These are phyloP conservation scores for Coemansia sp. DNA, from an alignment of 192 early-diverging fungal species.

Conservation along the genomic window DNA sequence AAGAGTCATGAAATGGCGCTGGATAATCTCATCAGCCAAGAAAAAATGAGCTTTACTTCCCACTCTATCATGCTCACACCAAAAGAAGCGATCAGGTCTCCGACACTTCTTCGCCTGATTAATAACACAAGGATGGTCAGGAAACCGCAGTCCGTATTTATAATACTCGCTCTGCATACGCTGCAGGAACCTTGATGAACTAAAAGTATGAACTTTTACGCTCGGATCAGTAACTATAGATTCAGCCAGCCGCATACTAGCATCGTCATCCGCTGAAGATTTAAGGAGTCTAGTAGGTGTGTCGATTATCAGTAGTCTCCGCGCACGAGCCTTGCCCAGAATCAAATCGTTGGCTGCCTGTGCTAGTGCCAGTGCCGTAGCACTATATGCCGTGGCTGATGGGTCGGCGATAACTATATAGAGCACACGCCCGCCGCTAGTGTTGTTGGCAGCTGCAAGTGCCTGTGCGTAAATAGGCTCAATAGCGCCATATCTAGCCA, in stretches of 20 bases:
- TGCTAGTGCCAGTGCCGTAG: background rate
- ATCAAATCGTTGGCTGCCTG: slow-evolving; percentile 25
- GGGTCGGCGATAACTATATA: slow-evolving; percentile 22
- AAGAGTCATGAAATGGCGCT: slow-evolving; percentile 19
- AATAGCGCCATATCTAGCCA: slow-evolving; percentile 5
- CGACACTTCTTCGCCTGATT: slow-evolving; percentile 13
- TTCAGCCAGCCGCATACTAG: slow-evolving; percentile 14
- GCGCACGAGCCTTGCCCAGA: background rate
- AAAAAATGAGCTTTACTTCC: slow-evolving; percentile 39
- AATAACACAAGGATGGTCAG: slow-evolving; percentile 22
- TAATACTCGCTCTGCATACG: slow-evolving; percentile 36
- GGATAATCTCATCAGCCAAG: slow-evolving; percentile 37
- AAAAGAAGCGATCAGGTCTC: slow-evolving; percentile 37
- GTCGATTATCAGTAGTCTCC: slow-evolving; percentile 20
- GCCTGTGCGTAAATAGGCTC: slow-evolving; percentile 12
- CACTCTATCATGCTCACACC: slow-evolving; percentile 22
- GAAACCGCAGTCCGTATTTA: slow-evolving; percentile 31
- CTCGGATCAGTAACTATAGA: slow-evolving; percentile 15
- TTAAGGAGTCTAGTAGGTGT: slow-evolving; percentile 4
- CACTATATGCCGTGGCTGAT: background rate
- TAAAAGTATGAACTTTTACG: slow-evolving; percentile 12
- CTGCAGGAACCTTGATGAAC: slow-evolving; percentile 19
- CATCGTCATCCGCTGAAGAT: background rate
- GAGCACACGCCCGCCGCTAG: background rate
- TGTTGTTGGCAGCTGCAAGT: background rate